Evolutionary conservation across 305 asterid species (phyloP).

Genomic region (Solanum hybrid): DNA sequence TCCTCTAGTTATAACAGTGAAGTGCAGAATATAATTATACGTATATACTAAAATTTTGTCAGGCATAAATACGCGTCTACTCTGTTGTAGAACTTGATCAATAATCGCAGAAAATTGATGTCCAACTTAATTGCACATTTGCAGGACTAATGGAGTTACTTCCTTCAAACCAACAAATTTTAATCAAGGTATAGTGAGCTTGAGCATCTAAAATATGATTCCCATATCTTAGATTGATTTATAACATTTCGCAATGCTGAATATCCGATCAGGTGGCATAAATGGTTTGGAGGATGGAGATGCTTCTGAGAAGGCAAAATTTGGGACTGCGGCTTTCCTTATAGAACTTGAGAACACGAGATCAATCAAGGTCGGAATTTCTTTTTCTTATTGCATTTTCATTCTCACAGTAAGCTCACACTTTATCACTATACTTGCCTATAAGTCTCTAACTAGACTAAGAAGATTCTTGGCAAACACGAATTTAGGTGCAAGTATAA

Average conservation of each 20-base stretch:
- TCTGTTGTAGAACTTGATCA: not conserved
- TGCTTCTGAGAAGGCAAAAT: conserved; percentile 18
- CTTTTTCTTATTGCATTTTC: not conserved
- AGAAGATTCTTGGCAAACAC: not conserved
- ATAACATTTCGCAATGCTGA: not conserved
- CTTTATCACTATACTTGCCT: not conserved
- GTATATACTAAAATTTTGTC: not conserved
- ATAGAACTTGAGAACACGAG: conserved; percentile 39
- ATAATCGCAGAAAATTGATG: not conserved
- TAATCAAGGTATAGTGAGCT: conserved; percentile 11
- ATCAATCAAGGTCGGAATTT: conserved; percentile 31
- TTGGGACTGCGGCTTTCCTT: conserved; percentile 40
- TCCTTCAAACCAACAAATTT: conserved; percentile 1
- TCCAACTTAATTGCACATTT: not conserved
- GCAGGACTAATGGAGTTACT: not conserved
- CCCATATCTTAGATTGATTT: not conserved
- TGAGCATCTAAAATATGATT: not conserved
- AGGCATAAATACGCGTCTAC: not conserved
- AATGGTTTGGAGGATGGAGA: conserved; percentile 16
- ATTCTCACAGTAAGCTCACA: not conserved
- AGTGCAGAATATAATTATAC: not conserved
- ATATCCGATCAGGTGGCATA: not conserved
- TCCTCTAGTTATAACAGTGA: not conserved
- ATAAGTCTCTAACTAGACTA: not conserved
- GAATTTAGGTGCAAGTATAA: not conserved